Conservation (phyloP, 805 yeast species). For the Clavispora phyllophila region DNA sequence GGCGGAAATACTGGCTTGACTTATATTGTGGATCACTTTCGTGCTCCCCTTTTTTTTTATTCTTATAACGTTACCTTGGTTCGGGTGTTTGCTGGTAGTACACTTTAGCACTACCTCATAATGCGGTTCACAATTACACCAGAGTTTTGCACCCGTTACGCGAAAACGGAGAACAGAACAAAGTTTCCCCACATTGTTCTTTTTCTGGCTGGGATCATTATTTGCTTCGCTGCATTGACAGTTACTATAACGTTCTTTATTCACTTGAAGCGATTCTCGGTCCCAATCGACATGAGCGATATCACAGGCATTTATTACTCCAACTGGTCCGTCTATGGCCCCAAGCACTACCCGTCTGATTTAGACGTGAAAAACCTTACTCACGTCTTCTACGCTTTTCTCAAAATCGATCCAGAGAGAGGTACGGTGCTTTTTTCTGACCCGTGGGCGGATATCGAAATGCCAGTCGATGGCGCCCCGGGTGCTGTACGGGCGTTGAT, state of each 20-base stretch:
- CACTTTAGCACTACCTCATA: too few relatives aligned
- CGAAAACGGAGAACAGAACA: not conserved
- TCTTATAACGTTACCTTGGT: too few relatives aligned
- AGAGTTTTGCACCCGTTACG: not conserved
- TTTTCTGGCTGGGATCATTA: not conserved
- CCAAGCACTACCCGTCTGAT: constrained; percentile 52
- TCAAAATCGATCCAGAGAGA: constrained; percentile 47
- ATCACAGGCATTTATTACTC: constrained; percentile 40
- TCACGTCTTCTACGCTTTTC: constrained; percentile 75
- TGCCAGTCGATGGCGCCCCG: constrained; percentile 34
- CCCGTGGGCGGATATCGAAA: constrained; percentile 57
- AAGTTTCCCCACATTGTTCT: not conserved
- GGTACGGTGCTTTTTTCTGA: constrained; percentile 58
- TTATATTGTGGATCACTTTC: too few relatives aligned
- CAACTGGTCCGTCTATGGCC: constrained; percentile 40
- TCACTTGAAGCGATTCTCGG: not conserved
- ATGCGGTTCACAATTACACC: not conserved
- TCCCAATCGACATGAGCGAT: constrained; percentile 1
- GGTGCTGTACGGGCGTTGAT: constrained; percentile 23
- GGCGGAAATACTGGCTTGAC: too few relatives aligned
- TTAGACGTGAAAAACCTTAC: constrained; percentile 56
- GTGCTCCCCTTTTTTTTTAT: too few relatives aligned
- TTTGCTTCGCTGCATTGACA: not conserved
- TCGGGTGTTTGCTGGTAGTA: too few relatives aligned
- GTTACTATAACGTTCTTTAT: not conserved